Evolutionary conservation across 2,329 filamentous ascomycete species (phyloP).

Genomic region (Lecanicillium sp.): DNA sequence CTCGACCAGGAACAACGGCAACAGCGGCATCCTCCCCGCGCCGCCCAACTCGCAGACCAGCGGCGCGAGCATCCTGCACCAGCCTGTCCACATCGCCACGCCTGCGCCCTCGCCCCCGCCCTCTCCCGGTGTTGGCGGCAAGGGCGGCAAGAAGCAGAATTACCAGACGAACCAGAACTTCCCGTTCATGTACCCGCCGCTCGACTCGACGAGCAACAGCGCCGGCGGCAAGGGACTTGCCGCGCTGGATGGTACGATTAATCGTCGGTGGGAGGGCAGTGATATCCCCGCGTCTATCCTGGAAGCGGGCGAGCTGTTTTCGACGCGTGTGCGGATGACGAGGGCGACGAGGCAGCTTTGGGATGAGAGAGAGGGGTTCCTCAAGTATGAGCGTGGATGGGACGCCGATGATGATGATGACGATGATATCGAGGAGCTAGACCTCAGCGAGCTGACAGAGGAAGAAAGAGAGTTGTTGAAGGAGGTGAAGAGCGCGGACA

Average conservation of each 20-base stretch:
- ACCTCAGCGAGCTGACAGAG: constrained; percentile 37
- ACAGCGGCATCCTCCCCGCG: constrained; percentile 55
- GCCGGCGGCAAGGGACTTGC: constrained; percentile 84
- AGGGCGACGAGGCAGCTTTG: constrained; percentile 87
- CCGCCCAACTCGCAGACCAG: constrained; percentile 49
- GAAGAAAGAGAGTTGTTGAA: constrained; percentile 38
- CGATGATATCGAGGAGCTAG: constrained; percentile 41
- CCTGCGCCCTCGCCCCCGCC: constrained; percentile 93
- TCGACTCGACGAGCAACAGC: constrained; percentile 83
- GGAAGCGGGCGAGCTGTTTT: constrained; percentile 89
- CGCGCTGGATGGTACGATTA: constrained; percentile 75
- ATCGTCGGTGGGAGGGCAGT: constrained; percentile 85
- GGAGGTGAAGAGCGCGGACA: constrained; percentile 31
- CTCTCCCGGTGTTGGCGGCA: constrained; percentile 78
- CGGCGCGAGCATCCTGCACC: constrained; percentile 79
- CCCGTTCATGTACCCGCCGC: constrained; percentile 91
- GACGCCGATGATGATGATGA: constrained; percentile 40
- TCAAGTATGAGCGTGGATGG: constrained; percentile 91
- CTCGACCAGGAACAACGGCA: constrained; percentile 52
- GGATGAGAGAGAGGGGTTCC: constrained; percentile 86
- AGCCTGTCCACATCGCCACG: constrained; percentile 97
- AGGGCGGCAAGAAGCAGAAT: constrained; percentile 96
- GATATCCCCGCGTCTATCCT: constrained; percentile 92
- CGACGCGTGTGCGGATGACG: constrained; percentile 83
- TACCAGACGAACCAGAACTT: constrained; percentile 99